Evolutionary conservation across 1,284 basidiomycete genomes (phyloP), one percentile per base, ranked within the genome.

Genomic region (Sporisorium sorghi): DNA sequence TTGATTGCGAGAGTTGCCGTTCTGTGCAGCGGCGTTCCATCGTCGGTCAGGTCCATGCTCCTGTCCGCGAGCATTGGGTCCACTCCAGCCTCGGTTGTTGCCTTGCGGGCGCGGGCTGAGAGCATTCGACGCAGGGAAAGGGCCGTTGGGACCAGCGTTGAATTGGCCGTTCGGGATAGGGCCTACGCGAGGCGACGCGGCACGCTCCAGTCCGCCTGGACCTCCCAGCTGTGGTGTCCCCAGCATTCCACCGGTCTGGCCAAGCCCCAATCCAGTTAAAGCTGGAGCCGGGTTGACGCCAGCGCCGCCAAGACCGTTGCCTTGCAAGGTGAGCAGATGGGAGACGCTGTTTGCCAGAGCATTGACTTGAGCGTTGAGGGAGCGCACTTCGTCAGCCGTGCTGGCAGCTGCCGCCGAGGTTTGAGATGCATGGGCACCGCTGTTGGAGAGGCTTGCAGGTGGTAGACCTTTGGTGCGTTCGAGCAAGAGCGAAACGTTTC

Each of bases 401-500:
- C 48, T 52, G 44, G 43, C 52, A n/a, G 58, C 33, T 10, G 30
- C 59, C 12, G 58, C 43, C 3, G 42, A 17, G 15, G 2, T 28
- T n/a, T 63, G 44, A 5, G 58, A 32, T 14, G 61, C 37, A n/a
- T 48, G 42, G 26, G 51, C 59, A 26, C 64, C 52, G 40, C 58
- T 66, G 24, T 48, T 59, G 23, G 61, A 65, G 19, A 75, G 73
- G 47, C 65, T 72, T 9, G 56, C 33, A 1, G 60, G 67, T 7
- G 67, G 61, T 5, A 74, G 58, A 24, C 43, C 58, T 49, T 69
- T 67, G 48, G 76, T 80, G 39, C 90, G 88, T 66, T 93, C 91
- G 40, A 93, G 86, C 55, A 93, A 87, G 14, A 92, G 80, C 80
- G 90, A 89, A 57, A 93, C 88, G 85, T 93, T 93, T 79, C 89